Evolutionary conservation across 116 monocot genomes (phyloP), one percentile per base, ranked within the genome.

Genomic region (Iris pallida): DNA sequence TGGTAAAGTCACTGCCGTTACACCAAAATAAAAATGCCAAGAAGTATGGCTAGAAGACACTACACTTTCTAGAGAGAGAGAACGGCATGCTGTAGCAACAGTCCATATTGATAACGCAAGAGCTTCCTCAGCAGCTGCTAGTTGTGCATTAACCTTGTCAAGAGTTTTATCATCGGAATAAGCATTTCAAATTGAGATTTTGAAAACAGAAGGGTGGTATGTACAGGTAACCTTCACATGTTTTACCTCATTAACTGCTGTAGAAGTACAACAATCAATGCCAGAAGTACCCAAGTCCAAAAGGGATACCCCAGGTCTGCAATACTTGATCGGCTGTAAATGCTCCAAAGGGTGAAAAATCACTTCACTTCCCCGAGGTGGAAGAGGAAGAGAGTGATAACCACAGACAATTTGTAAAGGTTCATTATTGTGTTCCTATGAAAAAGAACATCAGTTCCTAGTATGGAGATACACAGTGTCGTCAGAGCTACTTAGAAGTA

Each of bases 41-140:
- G 20, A 2, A 7, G 42, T 42, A 16, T 55, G 53, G 53, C 42
- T 55, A 43, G 47, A 73, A 64, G 15, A 65, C 49, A 62, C 87
- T 92, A 97, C 96, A 82, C 76, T 97, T 77, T 97, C 96, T 68
- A 97, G 76, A 69, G 92, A 97, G 57, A 97, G 75, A 73, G 82
- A 74, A 70, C 89, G 86, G 74, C 96, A 97, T 67, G 92, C 58
- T 54, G 96, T 85, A 73, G 96, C 73, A 71, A 81, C 77, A 2
- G 92, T 81, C 96, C 96, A 97, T 57, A 92, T 56, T 71, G 96
- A 92, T 44, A 97, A 63, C 71, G 92, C 86, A 77, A 89, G 71
- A 75, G 89, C 89, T 90, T 97, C 96, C 81, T 97, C 96, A 19
- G 83, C 89, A 81, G 92, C 86, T 55, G 81, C 92, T 79, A 97